phyloP scores from a whole-genome alignment of 202 grass and related monocot species.

The Setaria italica region DNA sequence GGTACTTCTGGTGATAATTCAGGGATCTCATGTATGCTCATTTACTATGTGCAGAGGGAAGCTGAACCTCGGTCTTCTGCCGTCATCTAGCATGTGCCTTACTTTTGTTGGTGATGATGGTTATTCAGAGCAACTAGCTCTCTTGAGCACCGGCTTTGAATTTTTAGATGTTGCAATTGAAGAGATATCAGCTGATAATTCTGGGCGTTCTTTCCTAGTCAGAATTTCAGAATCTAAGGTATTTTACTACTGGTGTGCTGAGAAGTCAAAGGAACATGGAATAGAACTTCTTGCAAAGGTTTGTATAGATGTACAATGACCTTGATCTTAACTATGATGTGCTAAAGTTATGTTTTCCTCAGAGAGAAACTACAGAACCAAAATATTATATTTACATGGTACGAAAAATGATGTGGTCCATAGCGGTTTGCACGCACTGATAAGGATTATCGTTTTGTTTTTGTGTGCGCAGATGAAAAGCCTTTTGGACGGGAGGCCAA shows the following conservation, averaged over 20 bases:
- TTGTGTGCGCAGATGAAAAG: constrained; percentile 80
- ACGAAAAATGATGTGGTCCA: background rate
- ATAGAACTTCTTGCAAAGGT: constrained; percentile 85
- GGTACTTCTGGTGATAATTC: constrained; percentile 15
- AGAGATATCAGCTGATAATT: constrained; percentile 84
- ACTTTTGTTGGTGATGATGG: constrained; percentile 83
- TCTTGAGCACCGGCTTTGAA: constrained; percentile 58
- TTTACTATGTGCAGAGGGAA: constrained; percentile 75
- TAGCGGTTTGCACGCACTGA: background rate
- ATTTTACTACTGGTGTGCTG: constrained; percentile 95
- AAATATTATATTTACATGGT: background rate
- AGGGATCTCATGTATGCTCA: constrained; percentile 34
- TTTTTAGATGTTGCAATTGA: constrained; percentile 61
- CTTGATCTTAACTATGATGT: constrained; percentile 1
- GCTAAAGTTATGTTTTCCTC: background rate
- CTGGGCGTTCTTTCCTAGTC: constrained; percentile 79
- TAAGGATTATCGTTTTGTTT: constrained; percentile 28
- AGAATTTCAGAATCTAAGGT: constrained; percentile 63
- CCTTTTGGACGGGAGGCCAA: constrained; percentile 73
- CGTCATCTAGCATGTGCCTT: constrained; percentile 76
- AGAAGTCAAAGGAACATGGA: constrained; percentile 83
- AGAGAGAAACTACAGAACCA: constrained; percentile 7
- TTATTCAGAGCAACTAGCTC: constrained; percentile 63
- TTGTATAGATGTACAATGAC: constrained; percentile 27
- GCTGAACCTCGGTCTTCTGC: constrained; percentile 74